A percentile compares a stretch with the other conserved stretches of the same genome.
These are phyloP conservation scores for Fusarium lyarnte DNA, from an alignment of 2,329 filamentous ascomycete species.

Conservation along the genomic window DNA sequence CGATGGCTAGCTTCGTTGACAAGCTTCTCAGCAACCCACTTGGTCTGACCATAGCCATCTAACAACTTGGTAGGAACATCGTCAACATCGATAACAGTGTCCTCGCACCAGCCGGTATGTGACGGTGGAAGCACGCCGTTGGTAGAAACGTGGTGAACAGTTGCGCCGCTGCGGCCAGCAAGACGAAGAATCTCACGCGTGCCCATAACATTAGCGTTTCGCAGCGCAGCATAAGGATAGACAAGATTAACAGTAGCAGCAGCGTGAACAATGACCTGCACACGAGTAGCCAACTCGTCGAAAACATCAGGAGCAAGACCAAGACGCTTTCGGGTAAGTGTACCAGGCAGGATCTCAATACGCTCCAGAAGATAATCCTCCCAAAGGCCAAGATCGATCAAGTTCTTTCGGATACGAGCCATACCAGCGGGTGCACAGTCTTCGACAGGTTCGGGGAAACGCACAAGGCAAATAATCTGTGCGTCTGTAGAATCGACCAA, in stretches of 20 bases:
- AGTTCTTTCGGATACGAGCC: conserved; percentile 76
- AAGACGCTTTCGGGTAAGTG: conserved; percentile 73
- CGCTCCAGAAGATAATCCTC: conserved; percentile 80
- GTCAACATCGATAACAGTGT: conserved; percentile 71
- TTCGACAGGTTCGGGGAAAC: conserved; percentile 73
- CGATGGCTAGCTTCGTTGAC: conserved; percentile 74
- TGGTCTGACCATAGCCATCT: conserved; percentile 82
- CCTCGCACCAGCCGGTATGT: conserved; percentile 75
- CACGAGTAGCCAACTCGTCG: conserved; percentile 68
- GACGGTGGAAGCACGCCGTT: conserved; percentile 82
- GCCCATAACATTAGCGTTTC: conserved; percentile 81
- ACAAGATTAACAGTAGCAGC: conserved; percentile 83
- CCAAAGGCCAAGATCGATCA: conserved; percentile 83
- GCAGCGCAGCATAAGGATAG: conserved; percentile 81
- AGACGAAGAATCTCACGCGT: conserved; percentile 79
- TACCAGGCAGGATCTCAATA: conserved; percentile 78
- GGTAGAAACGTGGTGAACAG: conserved; percentile 81
- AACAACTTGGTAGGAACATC: conserved; percentile 74
- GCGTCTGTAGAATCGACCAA: conserved; percentile 75
- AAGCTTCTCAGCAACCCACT: conserved; percentile 83
- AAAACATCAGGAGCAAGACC: conserved; percentile 74
- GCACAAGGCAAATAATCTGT: conserved; percentile 76
- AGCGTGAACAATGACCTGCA: conserved; percentile 80
- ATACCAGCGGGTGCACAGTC: conserved; percentile 73
- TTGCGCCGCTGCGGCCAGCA: conserved; percentile 72